These are phyloP conservation scores for Rhododendron simsii DNA, from an alignment of 148 eudicot species.

Conservation along the genomic window DNA sequence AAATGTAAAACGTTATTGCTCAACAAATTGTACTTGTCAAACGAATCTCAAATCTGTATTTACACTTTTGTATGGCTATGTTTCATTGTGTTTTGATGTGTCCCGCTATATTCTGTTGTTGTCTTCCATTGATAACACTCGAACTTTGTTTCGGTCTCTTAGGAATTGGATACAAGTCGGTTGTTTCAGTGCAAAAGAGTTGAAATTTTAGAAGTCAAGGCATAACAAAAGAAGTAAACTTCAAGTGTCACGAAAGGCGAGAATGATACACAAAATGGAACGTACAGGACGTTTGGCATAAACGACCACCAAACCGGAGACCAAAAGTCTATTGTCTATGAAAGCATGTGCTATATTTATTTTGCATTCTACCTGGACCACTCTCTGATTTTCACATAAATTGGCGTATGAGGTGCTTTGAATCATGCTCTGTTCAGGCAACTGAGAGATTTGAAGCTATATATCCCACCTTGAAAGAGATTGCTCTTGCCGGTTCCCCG, in stretches of 20 bases:
- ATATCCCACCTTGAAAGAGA: slow-evolving; percentile 53
- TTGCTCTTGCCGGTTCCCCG: slow-evolving; percentile 55
- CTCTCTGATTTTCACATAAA: neutral
- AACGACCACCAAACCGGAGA: neutral
- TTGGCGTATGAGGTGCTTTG: neutral
- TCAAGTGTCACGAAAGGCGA: neutral
- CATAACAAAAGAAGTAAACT: neutral
- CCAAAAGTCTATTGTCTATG: neutral
- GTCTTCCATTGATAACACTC: neutral
- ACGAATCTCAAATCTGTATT: neutral
- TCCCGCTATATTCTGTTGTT: neutral
- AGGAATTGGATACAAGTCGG: neutral
- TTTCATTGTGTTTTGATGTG: neutral
- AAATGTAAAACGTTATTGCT: neutral
- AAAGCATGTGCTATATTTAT: neutral
- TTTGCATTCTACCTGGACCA: neutral
- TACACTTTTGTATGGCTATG: neutral
- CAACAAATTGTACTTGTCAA: neutral
- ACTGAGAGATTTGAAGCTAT: slow-evolving; percentile 70
- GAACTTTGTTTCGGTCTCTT: neutral
- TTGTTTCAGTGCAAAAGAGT: neutral
- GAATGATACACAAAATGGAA: neutral
- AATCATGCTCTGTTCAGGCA: slow-evolving; percentile 26
- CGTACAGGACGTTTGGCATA: neutral
- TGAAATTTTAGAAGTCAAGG: neutral